Evolutionary conservation across 139 green algal genomes (phyloP).

Genomic region (Astrephomene gubernaculifera): DNA sequence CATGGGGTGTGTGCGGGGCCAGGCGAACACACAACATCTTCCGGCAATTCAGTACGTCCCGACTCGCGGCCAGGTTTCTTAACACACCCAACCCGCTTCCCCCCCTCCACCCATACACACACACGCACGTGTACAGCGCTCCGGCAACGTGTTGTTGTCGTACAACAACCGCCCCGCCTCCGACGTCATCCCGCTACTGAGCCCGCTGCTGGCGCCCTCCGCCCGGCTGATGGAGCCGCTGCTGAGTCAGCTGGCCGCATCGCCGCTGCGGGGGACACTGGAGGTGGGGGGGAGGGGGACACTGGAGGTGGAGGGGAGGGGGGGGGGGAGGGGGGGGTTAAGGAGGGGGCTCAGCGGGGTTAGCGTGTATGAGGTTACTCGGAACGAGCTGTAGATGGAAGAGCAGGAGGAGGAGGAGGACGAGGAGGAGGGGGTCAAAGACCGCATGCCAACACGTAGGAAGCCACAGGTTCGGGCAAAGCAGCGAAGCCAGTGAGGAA

Average conservation of each 20-base stretch:
- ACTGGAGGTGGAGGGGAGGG: background rate
- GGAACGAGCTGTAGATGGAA: too few species aligned
- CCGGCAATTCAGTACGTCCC: too few species aligned
- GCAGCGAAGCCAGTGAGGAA: too few species aligned
- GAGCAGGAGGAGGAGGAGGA: too few species aligned
- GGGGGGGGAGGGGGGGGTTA: background rate
- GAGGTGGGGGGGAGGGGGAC: constrained; percentile 43
- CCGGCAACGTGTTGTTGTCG: constrained; percentile 89
- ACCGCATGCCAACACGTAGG: too few species aligned
- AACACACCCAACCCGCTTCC: background rate
- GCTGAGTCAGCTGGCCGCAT: constrained; percentile 79
- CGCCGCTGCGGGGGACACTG: constrained; percentile 69
- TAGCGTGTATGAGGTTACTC: too few species aligned
- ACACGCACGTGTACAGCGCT: constrained; percentile 43
- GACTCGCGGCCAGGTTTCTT: too few species aligned
- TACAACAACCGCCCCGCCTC: constrained; percentile 92
- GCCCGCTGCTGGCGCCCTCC: constrained; percentile 82
- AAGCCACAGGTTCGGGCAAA: too few species aligned
- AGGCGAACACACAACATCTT: background rate
- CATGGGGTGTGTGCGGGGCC: background rate
- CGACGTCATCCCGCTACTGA: constrained; percentile 84
- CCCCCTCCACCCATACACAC: background rate
- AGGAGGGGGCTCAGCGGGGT: too few species aligned
- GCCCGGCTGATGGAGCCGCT: constrained; percentile 79
- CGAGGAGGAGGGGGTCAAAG: too few species aligned